Evolutionary conservation across 2,329 filamentous ascomycete genomes (phyloP).

Genomic region (Aspergillus calidoustus): DNA sequence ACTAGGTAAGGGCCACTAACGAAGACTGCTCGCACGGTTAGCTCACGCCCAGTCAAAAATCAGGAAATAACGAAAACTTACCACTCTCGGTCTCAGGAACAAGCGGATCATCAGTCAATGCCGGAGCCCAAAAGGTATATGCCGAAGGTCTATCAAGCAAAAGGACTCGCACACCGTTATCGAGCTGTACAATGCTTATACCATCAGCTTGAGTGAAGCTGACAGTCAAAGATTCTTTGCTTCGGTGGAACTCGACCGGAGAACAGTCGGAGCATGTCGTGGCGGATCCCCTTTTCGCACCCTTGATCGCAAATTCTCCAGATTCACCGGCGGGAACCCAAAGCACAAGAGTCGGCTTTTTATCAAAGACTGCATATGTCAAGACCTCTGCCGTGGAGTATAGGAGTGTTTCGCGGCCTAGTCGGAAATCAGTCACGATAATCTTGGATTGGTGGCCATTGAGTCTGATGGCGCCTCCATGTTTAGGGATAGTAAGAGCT

Average conservation of each 20-base stretch:
- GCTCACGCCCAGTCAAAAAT: slow-evolving; percentile 2
- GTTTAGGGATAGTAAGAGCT: slow-evolving; percentile 58
- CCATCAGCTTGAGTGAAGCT: slow-evolving; percentile 57
- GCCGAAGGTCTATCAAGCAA: slow-evolving; percentile 60
- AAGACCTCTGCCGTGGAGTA: slow-evolving; percentile 63
- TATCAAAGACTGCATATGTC: slow-evolving; percentile 56
- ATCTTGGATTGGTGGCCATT: slow-evolving; percentile 68
- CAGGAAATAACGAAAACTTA: slow-evolving; percentile 25
- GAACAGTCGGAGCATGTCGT: slow-evolving; percentile 47
- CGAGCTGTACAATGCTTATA: slow-evolving; percentile 52
- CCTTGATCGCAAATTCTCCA: slow-evolving; percentile 59
- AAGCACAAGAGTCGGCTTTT: slow-evolving; percentile 53
- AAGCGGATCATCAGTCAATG: slow-evolving; percentile 53
- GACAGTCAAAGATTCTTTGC: slow-evolving; percentile 48
- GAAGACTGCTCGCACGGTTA: slow-evolving; percentile 45
- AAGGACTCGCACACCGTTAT: slow-evolving; percentile 55
- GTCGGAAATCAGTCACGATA: slow-evolving; percentile 62
- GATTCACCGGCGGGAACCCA: slow-evolving; percentile 61
- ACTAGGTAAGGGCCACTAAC: slow-evolving; percentile 60
- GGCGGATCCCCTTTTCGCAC: slow-evolving; percentile 41
- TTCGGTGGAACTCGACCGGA: slow-evolving; percentile 48
- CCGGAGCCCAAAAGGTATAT: slow-evolving; percentile 62
- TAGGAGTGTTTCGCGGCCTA: slow-evolving; percentile 56
- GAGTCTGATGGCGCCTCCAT: slow-evolving; percentile 54
- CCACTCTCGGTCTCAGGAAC: slow-evolving; percentile 52